Base-by-base conservation (phyloP, 139 green algal species). In the Gonium pectorale region DNA sequence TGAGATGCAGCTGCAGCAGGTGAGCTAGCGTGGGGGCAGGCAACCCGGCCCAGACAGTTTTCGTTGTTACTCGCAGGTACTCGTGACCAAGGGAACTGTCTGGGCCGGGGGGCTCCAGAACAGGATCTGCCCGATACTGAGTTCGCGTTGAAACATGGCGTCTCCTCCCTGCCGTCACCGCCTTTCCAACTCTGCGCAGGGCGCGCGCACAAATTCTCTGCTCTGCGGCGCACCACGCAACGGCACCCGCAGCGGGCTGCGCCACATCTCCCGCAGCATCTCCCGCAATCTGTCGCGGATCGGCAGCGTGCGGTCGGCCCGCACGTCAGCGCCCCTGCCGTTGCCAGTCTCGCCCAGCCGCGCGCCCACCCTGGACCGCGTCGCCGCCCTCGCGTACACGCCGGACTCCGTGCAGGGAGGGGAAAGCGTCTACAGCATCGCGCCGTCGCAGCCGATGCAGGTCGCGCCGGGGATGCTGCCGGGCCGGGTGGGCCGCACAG, bases 311-410 rank as follows among this genome's bases (percentile, higher is more conserved):
- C 29, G 67, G 17, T 33, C 33, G 35, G 64, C 31, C 64, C 31
- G 21, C 60, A 3, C 64, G 9, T 37, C 68, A 24, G 26, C 44
- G 21, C 11, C 68, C n/a, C 27, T 17, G 44, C 68, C 29, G 70
- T 41, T 80, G 1, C 71, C 71, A 2, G 8, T 51, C 33, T 52
- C 71, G 19, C 71, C 71, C 0, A 7, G 71, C 6, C 51, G 24
- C 5, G 71, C 71, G 8, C 71, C 71, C 49, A 52, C 51, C 49
- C 71, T 80, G 71, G 71, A 80, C 52, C 71, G 51, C 29, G 5
- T 64, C 19, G 56, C 15, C 49, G 15, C 49, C 49, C 49, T 56
- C 21, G 21, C 40, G 17, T 40, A 74, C 40, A 38, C 67, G 22
- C 21, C 38, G 38, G 67, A 74, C 67, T 9, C 41, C 67, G 3